These are phyloP conservation scores for Escallonia rubra DNA, from an alignment of 129 eudicot genomes.

Conservation along the genomic window DNA sequence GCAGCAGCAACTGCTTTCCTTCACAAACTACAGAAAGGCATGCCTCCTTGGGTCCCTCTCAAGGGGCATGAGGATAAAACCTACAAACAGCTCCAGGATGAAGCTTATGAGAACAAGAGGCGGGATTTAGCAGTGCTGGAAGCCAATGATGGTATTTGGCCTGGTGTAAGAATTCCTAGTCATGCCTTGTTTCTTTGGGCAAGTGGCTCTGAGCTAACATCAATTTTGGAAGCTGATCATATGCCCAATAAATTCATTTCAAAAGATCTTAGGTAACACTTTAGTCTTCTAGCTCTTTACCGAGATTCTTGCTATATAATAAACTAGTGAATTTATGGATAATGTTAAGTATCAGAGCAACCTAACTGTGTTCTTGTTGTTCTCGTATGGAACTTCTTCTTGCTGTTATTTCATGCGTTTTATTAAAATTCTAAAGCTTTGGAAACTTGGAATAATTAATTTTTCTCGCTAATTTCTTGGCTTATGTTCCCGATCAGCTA, in stretches of 20 bases:
- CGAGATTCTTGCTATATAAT: no score
- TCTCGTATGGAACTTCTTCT: no score
- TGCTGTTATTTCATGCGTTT: no score
- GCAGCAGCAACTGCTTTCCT: constrained; percentile 82
- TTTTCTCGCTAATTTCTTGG: no score
- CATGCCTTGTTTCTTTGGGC: constrained; percentile 95
- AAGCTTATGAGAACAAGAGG: constrained; percentile 79
- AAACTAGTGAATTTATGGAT: no score
- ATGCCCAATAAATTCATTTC: constrained; percentile 89
- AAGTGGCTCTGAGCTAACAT: constrained; percentile 80
- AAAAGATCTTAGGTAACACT: constrained; percentile 62
- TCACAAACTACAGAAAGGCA: constrained; percentile 82
- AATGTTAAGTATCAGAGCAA: no score
- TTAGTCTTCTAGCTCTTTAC: background rate
- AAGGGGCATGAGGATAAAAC: constrained; percentile 73
- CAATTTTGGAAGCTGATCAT: constrained; percentile 72
- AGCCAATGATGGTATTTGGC: constrained; percentile 93
- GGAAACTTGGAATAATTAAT: no score
- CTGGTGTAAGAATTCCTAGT: constrained; percentile 78
- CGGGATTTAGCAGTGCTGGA: constrained; percentile 84
- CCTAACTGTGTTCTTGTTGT: no score
- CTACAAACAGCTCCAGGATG: constrained; percentile 75
- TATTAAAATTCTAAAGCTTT: no score
- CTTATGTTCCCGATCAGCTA: no score
- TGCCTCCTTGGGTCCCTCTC: constrained; percentile 86